These are phyloP conservation scores for Candida insectorum DNA, from an alignment of 805 yeast genomes.

Conservation along the genomic window DNA sequence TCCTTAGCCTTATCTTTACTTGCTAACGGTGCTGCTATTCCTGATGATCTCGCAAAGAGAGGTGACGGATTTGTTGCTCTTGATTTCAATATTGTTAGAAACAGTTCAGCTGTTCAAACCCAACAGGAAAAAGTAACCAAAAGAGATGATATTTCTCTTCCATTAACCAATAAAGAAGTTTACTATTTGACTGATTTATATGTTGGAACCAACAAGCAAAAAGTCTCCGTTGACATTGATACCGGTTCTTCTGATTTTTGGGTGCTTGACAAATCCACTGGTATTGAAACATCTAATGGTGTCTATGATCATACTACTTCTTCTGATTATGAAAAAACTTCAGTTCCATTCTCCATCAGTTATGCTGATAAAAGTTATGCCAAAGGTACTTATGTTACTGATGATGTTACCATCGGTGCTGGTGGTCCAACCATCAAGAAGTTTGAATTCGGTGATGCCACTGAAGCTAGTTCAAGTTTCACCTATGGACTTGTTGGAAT, in stretches of 20 bases:
- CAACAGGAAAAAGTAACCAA: not conserved
- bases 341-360: conserved; percentile 33
- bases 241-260: conserved; percentile 29
- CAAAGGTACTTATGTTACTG: conserved; percentile 15
- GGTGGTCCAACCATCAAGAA: conserved; percentile 8
- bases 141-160: conserved; percentile 1
- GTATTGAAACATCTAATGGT: conserved; percentile 25
- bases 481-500: conserved; percentile 17
- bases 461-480: not conserved
- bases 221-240: conserved; percentile 17
- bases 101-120: conserved; percentile 1
- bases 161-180: conserved; percentile 1
- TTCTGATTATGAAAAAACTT: conserved; percentile 26
- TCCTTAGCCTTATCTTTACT: conserved; percentile 5
- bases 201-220: conserved; percentile 22
- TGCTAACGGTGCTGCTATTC: conserved; percentile 5
- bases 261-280: conserved; percentile 13
- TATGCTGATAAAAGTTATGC: conserved; percentile 51
- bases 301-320: conserved; percentile 33
- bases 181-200: conserved; percentile 11
- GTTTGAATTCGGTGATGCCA: conserved; percentile 16
- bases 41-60: conserved; percentile 8
- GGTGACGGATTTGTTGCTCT: conserved; percentile 8
- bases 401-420: conserved; percentile 10
- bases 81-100: conserved; percentile 6